Evolutionary conservation across 129 eudicot species (phyloP).

Genomic region (Heracleum sosnowskyi): DNA sequence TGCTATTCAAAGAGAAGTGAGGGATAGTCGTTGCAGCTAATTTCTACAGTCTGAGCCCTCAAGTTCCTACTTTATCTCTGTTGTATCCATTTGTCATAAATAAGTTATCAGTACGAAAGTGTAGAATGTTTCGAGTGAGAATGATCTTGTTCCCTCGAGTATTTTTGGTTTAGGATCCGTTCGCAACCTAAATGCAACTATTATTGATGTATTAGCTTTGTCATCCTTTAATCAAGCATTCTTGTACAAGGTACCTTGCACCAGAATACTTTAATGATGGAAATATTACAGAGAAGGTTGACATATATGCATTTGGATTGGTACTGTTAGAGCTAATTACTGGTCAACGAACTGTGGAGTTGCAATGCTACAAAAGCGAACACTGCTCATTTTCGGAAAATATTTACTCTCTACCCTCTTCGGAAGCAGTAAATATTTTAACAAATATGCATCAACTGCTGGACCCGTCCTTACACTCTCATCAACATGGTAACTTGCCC

Average conservation of each 20-base stretch:
- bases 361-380: constrained; percentile 33
- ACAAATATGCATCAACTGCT: constrained; percentile 46
- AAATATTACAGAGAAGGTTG: constrained; percentile 72
- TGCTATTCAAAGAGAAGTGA: neutral
- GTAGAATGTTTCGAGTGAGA: neutral
- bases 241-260: constrained; percentile 57
- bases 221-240: neutral
- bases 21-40: neutral
- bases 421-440: constrained; percentile 34
- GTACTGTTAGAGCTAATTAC: constrained; percentile 77
- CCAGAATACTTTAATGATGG: constrained; percentile 73
- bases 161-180: neutral
- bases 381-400: constrained; percentile 37
- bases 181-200: neutral
- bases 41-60: neutral
- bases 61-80: neutral
- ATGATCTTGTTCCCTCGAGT: neutral
- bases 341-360: constrained; percentile 47
- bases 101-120: neutral
- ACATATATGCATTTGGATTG: constrained; percentile 83
- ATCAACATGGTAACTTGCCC: constrained; percentile 44
- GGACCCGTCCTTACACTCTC: constrained; percentile 43
- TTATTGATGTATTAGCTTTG: neutral
- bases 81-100: neutral
- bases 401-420: constrained; percentile 30